Evolutionary conservation across 2,329 filamentous ascomycete species (phyloP).

Genomic region (Ilyonectria destructans): DNA sequence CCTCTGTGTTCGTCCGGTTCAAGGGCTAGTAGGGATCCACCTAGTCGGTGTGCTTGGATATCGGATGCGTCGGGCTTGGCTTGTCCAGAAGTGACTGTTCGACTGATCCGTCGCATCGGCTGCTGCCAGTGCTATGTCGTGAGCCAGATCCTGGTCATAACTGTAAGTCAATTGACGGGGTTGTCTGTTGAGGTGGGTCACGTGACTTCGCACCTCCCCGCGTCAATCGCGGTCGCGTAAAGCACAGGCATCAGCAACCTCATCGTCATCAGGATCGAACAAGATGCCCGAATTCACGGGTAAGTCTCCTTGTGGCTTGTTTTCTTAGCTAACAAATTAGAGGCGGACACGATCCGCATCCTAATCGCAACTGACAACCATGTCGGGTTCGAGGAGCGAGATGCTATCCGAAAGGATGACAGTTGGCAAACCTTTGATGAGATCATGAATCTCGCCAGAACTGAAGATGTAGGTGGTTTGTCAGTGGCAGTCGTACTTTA

Average conservation of each 20-base stretch:
- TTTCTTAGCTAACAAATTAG: conserved; percentile 51
- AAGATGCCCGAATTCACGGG: conserved; percentile 54
- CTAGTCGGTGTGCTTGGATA: not conserved
- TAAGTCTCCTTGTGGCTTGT: conserved; percentile 21
- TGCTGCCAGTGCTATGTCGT: not conserved
- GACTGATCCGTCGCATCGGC: too few relatives aligned
- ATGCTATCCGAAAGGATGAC: conserved; percentile 95
- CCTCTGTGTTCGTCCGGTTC: not conserved
- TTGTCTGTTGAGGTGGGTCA: not conserved
- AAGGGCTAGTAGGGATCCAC: not conserved
- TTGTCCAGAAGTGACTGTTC: too few relatives aligned
- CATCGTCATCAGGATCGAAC: not conserved
- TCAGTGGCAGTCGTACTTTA: not conserved
- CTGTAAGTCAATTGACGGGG: too few relatives aligned
- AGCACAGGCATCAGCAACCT: conserved; percentile 18
- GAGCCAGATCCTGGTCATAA: not conserved
- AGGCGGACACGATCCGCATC: conserved; percentile 91
- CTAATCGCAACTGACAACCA: conserved; percentile 97
- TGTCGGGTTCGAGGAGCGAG: conserved; percentile 96
- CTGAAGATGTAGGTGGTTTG: conserved; percentile 76
- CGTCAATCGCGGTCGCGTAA: conserved; percentile 30
- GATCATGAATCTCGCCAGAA: conserved; percentile 89
- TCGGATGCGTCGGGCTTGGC: not conserved
- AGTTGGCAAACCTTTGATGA: conserved; percentile 98
- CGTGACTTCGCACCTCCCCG: conserved; percentile 28